Base-by-base conservation (phyloP, 495 filamentous ascomycete species). In the Neurospora pannonica region DNA sequence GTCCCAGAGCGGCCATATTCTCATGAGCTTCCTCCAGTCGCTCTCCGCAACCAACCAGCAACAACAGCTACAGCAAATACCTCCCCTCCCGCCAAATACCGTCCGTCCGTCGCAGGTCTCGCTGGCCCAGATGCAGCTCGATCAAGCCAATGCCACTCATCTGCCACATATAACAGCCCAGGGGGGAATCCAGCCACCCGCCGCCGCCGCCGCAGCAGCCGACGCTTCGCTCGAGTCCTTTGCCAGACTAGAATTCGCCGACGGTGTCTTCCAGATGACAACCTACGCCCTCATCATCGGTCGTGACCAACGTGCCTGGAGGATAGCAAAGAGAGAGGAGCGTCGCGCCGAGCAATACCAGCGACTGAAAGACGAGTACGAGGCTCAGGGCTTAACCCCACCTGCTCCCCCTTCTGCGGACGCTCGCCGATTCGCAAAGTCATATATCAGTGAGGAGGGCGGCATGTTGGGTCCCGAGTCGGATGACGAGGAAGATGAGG, bases 381-480 rank as follows among this genome's bases (percentile, higher is more conserved):
- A 78, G n/a, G 76, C 77, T 42, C 77, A 78, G 38, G 84, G 85
- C 9, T 75, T 85, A 17, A 82, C 82, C 10, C 81, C 84, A 5
- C 84, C 85, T 1, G 76, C 81, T 3, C 84, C 82, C 5, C 79
- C 83, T 39, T 74, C 73, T 36, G 77, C 80, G 36, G 81, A 85
- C 75, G 78, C 80, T 67, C 77, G 81, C 67, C 86, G 85, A 74
- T 86, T 84, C 78, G 84, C 83, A 80, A 87, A 85, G 78, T 87
- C 85, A 74, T 86, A 86, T 70, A 82, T 87, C 74, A 87, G 85
- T 77, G 83, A 86, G 71, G 85, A 87, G 76, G 85, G 85, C 70
- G 85, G 85, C 67, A 86, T 87, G 84, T 78, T 87, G 54, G 85
- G 85, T 2, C 85, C 85, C 6, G 85, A 86, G 75, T 85, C 85